These are phyloP conservation scores for Trichophyton mentagrophytes DNA, from an alignment of 2,329 filamentous ascomycete species.

Conservation along the genomic window DNA sequence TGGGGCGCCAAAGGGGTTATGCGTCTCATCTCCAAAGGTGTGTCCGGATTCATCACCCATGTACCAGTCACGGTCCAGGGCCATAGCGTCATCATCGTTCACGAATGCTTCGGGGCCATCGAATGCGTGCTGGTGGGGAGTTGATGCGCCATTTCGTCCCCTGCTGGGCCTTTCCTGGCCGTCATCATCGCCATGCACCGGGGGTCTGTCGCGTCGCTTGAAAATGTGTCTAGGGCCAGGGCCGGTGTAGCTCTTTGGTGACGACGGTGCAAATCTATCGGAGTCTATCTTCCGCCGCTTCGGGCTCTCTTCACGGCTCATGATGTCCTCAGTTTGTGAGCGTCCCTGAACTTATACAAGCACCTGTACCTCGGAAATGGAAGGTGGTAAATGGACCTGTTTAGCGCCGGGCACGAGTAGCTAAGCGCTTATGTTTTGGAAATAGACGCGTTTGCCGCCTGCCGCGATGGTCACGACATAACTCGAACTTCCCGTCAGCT, in stretches of 20 bases:
- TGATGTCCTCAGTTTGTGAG: conserved; percentile 12
- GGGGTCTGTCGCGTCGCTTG: conserved; percentile 4
- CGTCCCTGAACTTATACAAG: neutral
- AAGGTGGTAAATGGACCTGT: too few species aligned
- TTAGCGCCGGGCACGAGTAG: too few species aligned
- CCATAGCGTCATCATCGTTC: conserved; percentile 56
- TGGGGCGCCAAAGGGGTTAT: conserved; percentile 76
- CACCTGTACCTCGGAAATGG: too few species aligned
- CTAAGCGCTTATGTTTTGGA: too few species aligned
- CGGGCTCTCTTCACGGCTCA: conserved; percentile 40
- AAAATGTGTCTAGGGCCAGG: conserved; percentile 21
- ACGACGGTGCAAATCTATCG: conserved; percentile 45
- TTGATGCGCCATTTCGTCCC: conserved; percentile 20
- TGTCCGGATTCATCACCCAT: conserved; percentile 74
- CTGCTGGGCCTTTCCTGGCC: conserved; percentile 12
- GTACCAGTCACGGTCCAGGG: conserved; percentile 87
- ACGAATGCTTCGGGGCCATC: conserved; percentile 50
- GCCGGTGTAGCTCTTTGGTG: conserved; percentile 29
- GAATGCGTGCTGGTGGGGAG: conserved; percentile 42
- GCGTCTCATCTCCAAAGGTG: conserved; percentile 78
- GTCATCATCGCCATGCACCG: neutral
- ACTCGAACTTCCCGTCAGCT: too few species aligned
- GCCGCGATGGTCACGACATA: too few species aligned
- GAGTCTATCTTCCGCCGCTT: conserved; percentile 56
- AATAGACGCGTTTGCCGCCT: too few species aligned